Percentiles rank a stretch among this genome's conserved stretches.
phyloP scores from a whole-genome alignment of 1,284 basidiomycete species.

The Cryptococcus maquisensis region DNA sequence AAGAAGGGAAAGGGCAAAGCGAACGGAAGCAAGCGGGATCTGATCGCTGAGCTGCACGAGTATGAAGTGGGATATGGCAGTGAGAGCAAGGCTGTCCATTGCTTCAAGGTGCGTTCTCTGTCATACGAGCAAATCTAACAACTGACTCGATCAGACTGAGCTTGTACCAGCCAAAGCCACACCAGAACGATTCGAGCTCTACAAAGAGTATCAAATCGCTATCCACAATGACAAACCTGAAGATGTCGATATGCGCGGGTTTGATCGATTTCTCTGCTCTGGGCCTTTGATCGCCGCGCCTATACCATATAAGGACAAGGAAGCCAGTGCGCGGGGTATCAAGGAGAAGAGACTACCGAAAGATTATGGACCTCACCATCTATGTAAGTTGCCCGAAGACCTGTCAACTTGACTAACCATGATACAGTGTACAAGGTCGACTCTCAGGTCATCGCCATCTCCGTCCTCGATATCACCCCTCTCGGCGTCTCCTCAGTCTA shows the following conservation, averaged over 20 bases:
- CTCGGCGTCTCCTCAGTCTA: slow-evolving; percentile 90
- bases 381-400: slow-evolving; percentile 42
- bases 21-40: slow-evolving; percentile 29
- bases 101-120: slow-evolving; percentile 26
- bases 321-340: slow-evolving; percentile 22
- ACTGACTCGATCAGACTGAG: slow-evolving; percentile 54
- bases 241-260: slow-evolving; percentile 56
- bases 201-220: slow-evolving; percentile 66
- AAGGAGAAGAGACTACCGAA: slow-evolving; percentile 56
- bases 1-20: slow-evolving; percentile 28
- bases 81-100: slow-evolving; percentile 16
- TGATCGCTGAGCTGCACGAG: slow-evolving; percentile 26
- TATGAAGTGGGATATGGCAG: slow-evolving; percentile 28
- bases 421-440: slow-evolving; percentile 68
- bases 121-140: neutral
- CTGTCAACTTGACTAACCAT: neutral
- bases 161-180: slow-evolving; percentile 72
- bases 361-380: slow-evolving; percentile 80
- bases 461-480: slow-evolving; percentile 87
- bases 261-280: slow-evolving; percentile 72
- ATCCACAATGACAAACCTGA: slow-evolving; percentile 64
- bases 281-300: slow-evolving; percentile 62
- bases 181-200: slow-evolving; percentile 74
- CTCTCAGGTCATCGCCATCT: slow-evolving; percentile 75
- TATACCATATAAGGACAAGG: slow-evolving; percentile 16